These are phyloP conservation scores for Cryptosporidium sp. DNA, from an alignment of 169 alveolate genomes.

Conservation along the genomic window DNA sequence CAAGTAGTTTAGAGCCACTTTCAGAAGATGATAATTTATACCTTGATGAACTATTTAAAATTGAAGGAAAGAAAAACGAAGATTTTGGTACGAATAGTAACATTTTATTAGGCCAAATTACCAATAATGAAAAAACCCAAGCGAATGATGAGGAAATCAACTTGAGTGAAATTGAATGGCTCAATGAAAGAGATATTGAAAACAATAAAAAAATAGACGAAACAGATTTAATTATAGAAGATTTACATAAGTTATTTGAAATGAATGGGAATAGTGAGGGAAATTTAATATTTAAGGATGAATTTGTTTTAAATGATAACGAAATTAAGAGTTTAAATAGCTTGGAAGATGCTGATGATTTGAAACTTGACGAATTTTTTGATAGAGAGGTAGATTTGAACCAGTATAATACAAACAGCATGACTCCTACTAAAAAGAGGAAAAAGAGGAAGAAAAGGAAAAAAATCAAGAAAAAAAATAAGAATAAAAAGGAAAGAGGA, in stretches of 20 bases:
- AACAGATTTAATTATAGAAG: background rate
- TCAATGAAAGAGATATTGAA: background rate
- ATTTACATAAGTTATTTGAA: background rate
- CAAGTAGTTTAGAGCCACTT: background rate
- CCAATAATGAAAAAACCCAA: background rate
- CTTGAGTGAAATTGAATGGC: background rate
- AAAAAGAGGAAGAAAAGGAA: background rate
- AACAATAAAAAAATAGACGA: background rate
- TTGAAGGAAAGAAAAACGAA: background rate
- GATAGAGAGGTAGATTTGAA: conserved; percentile 1
- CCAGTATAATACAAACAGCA: background rate
- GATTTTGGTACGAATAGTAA: background rate
- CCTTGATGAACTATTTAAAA: background rate
- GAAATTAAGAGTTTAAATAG: background rate
- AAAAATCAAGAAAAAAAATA: background rate
- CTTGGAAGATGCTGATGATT: background rate
- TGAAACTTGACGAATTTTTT: conserved; percentile 8
- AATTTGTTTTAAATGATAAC: background rate
- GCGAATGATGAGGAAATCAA: background rate
- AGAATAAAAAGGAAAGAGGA: background rate
- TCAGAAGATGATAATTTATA: background rate
- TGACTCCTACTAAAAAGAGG: background rate
- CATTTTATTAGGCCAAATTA: background rate
- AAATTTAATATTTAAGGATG: background rate
- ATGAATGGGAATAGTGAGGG: background rate